Evolutionary conservation across 73 alveolate species (phyloP), one percentile per base, ranked within the genome.

Genomic region (Diophrys sp.): DNA sequence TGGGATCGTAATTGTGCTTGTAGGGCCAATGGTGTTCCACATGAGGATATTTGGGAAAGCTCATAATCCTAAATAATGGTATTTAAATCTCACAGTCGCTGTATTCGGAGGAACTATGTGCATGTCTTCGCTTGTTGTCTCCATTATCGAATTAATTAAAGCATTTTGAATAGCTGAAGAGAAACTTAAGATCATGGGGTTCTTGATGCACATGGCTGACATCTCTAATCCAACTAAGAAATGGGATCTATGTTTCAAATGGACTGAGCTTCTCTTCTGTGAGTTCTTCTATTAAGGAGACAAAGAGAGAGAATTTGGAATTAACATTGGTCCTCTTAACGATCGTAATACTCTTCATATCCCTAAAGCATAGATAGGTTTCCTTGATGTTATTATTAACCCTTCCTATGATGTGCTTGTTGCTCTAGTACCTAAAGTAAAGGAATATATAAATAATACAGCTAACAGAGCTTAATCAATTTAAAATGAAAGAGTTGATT

Each of bases 221-320:
- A 83, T 83, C 2, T 31, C 78, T 31, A 83, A 83, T 54, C 87
- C 91, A 0, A 54, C 81, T 62, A 76, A 83, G 33, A 55, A 31
- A 29, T 83, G 87, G 87, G 28, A 23, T 14, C 55, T 83, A 1
- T 57, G 82, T 70, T 29, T 53, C 14, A 67, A 33, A 31, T 83
- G 91, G 91, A 78, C 84, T 55, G 87, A 77, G 23, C 44, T 77
- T 14, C 77, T 83, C 1, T 83, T 83, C 67, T 69, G 74, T 14
- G 91, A 83, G 73, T 83, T 83, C 44, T 83, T 83, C 68, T n/a
- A 66, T 11, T 53, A 83, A 56, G 91, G 91, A 31, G 91, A 83
- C 33, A 29, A 56, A n/a, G 91, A 83, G 55, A 31, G 91, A 44
- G 55, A 23, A 24, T 31, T 34, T 66, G 70, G 72, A 0, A n/a